Evolutionary conservation across 208 protist species (phyloP), one percentile per base, ranked within the genome.

Genomic region (Strigomonas culicis): DNA sequence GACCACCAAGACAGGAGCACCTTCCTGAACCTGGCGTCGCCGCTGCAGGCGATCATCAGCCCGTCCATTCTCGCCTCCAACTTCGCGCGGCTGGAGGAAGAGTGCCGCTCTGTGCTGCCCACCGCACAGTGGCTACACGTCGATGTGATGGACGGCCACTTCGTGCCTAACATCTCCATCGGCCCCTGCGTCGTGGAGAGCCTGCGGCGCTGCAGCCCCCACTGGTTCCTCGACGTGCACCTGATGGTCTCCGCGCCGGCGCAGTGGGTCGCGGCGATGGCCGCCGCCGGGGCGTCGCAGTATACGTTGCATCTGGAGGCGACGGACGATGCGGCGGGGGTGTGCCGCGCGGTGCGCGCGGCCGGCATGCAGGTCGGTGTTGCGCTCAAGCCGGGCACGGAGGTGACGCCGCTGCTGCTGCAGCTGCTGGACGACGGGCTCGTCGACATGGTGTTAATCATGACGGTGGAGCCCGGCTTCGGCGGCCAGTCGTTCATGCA

Each of bases 391-490:
- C 97, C 98, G 36, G 84, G 88, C 34, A 99, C 98, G 17, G 68
- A 65, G 59, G 77, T 70, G n/a, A 81, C 84, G 3, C 69, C 59
- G 1, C 66, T 74, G 43, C 69, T 85, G 27, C 60, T 59, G 17
- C 68, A 60, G 50, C 86, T 96, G n/a, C 62, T 94, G 28, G 76
- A 88, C 43, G 64, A 82, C 53, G 86, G 88, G 72, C 72, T 97
- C 24, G 75, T 99, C 8, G 97, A 99, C 77, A 98, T 99, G 84
- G 85, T 99, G 21, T 90, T 99, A 28, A 83, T 99, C 30, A 99
- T 99, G 98, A 99, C 98, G 2, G 98, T 99, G 21, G 97, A 99
- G 74, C 99, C 98, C 19, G 99, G 99, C 44, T 99, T 99, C 66
- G 98, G 98, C 34, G 99, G 99, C 21, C 98, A 99, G 83, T 82